Percentiles rank a stretch among this genome's conserved stretches.
Evolutionary conservation across 2,329 filamentous ascomycete species (phyloP).

Genomic region (Venturia asperata): DNA sequence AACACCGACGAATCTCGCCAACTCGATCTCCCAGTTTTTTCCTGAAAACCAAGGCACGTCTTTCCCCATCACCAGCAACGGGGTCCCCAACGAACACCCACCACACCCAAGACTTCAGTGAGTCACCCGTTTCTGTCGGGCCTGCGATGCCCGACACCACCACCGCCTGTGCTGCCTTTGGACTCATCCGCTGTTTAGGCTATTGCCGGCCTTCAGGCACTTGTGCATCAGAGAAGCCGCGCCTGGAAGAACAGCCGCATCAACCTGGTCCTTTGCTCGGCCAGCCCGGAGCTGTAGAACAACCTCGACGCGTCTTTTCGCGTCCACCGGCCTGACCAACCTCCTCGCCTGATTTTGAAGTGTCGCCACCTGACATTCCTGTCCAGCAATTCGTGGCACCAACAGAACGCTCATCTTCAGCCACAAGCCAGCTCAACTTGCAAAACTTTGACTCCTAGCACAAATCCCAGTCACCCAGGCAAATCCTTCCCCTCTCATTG

Average conservation of each 20-base stretch:
- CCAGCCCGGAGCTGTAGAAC: constrained; percentile 12
- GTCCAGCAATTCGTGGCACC: constrained; percentile 1
- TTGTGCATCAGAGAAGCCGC: neutral
- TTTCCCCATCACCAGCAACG: neutral
- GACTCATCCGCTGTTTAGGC: constrained; percentile 6
- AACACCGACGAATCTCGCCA: neutral
- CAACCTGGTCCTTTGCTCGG: neutral
- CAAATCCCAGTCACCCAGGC: neutral
- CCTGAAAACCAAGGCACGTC: neutral
- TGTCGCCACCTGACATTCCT: constrained; percentile 2
- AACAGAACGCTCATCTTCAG: neutral
- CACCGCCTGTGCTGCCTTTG: neutral
- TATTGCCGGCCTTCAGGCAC: neutral
- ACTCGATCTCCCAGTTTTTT: neutral
- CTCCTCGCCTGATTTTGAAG: neutral
- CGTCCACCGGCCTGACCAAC: neutral
- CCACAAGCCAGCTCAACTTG: neutral
- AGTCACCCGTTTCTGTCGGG: neutral
- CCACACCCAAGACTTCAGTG: constrained; percentile 5
- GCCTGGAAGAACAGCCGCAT: neutral
- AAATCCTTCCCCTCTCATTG: neutral
- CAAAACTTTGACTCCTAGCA: constrained; percentile 2
- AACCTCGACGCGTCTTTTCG: constrained; percentile 7
- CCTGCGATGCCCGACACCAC: neutral
- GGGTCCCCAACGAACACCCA: neutral